Evolutionary conservation across 2,329 filamentous ascomycete species (phyloP).

Genomic region (Diplodia mutila): DNA sequence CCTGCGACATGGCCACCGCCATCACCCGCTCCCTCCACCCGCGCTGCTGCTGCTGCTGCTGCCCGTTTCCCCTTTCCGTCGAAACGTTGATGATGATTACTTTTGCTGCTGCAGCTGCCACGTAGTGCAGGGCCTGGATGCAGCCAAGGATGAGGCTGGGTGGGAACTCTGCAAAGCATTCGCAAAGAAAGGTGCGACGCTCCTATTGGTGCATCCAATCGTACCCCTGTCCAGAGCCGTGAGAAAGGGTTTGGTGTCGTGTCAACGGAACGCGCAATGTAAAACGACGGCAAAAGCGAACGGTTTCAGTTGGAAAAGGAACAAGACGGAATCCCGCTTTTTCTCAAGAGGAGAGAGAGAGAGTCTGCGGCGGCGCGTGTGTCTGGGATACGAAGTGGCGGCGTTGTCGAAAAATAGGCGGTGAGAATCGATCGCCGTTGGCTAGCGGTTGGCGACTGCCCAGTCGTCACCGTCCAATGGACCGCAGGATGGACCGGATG

Average conservation of each 20-base stretch:
- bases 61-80: background rate
- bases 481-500: background rate
- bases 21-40: background rate
- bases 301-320: background rate
- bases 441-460: background rate
- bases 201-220: background rate
- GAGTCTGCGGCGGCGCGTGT: background rate
- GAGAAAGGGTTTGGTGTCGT: background rate
- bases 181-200: background rate
- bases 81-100: background rate
- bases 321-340: background rate
- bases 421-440: background rate
- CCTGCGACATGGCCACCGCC: background rate
- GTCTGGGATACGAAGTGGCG: background rate
- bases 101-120: background rate
- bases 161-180: background rate
- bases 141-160: background rate
- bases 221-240: background rate
- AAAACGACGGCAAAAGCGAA: background rate
- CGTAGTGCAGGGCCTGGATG: background rate
- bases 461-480: slow-evolving; percentile 7
- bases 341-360: background rate
- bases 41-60: background rate
- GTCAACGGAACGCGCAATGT: background rate
- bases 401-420: slow-evolving; percentile 7